Evolutionary conservation across 2,329 filamentous ascomycete species (phyloP), one percentile per base, ranked within the genome.

Genomic region (Fusarium ramigenum): DNA sequence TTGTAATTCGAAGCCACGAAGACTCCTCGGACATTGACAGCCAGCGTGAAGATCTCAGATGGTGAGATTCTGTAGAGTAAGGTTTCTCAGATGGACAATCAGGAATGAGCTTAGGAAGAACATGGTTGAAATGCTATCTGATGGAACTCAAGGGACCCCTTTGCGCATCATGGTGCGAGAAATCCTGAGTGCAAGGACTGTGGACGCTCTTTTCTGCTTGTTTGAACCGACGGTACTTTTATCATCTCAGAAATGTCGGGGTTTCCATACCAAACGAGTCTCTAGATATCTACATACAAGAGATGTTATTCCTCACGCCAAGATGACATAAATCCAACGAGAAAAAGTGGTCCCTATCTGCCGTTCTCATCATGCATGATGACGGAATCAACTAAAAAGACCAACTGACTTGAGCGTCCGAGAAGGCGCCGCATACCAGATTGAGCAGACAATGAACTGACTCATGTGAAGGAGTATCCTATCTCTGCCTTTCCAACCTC

Each of bases 311-410:
- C 0, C 19, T 30, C 4, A 16, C 9, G 5, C 15, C 19, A 21
- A 30, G 12, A 11, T 10, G 12, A 7, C 4, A 6, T 10, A 46
- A 5, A 7, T 7, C 2, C 30, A 32, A 32, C 11, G 30, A 32
- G 30, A 32, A 10, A 7, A 15, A 15, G 18, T 9, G 25, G 8
- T 5, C 4, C 9, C 19, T 28, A 21, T 28, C 25, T 5, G 2
- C 14, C 44, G 28, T 46, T 46, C 23, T 19, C 23, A 23, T 18
- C 23, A 28, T 7, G 4, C 4, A 9, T 19, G 7, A 28, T 19
- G 2, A 9, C 7, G 8, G 1, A 12, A 23, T 34, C 7, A 4
- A 14, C 47, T 7, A 23, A 4, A 19, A 19, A n/a, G 4, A 4
- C 21, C 11, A 32, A 28, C 12, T 14, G 14, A 14, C 32, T 7